Percentiles rank a stretch among this genome's conserved stretches.
Conservation (phyloP, 208 protist species). For the Novymonas esmeraldas region DNA sequence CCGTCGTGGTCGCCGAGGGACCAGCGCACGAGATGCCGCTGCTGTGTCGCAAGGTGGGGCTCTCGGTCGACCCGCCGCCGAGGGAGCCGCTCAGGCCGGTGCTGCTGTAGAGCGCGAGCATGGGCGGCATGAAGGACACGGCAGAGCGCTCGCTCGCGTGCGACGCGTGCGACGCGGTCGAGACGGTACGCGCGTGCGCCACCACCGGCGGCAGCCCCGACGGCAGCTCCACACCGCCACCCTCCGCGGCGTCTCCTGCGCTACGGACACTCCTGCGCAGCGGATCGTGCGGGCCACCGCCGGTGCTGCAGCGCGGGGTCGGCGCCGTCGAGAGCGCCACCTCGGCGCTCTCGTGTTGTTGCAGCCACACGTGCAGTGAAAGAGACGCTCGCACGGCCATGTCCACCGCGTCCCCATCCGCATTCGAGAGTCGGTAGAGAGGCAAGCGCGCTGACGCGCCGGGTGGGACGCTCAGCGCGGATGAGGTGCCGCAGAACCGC, state of each 20-base stretch:
- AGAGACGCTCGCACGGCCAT: constrained; percentile 25
- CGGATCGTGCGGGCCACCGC: background rate
- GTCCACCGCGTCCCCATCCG: constrained; percentile 13
- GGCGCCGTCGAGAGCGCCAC: constrained; percentile 8
- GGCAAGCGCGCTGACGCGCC: constrained; percentile 27
- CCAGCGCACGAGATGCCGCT: constrained; percentile 1
- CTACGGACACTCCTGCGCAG: too few relatives aligned
- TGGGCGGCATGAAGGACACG: constrained; percentile 21
- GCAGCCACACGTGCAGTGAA: constrained; percentile 28
- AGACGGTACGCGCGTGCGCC: constrained; percentile 10
- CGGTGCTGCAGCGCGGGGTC: constrained; percentile 8
- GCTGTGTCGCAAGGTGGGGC: constrained; percentile 11
- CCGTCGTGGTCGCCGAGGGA: background rate
- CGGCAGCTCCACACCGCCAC: background rate
- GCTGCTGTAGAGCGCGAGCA: constrained; percentile 16
- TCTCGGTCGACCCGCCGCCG: constrained; percentile 2
- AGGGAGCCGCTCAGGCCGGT: constrained; percentile 8
- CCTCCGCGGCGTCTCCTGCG: background rate
- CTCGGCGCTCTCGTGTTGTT: constrained; percentile 8
- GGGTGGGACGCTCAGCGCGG: constrained; percentile 1
- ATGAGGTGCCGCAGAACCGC: background rate
- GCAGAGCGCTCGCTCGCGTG: constrained; percentile 20
- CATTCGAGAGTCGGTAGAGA: constrained; percentile 39
- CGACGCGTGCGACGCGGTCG: constrained; percentile 9
- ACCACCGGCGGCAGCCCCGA: background rate